phyloP scores from a whole-genome alignment of 2,329 filamentous ascomycete genomes.

The Aspergillus niger region DNA sequence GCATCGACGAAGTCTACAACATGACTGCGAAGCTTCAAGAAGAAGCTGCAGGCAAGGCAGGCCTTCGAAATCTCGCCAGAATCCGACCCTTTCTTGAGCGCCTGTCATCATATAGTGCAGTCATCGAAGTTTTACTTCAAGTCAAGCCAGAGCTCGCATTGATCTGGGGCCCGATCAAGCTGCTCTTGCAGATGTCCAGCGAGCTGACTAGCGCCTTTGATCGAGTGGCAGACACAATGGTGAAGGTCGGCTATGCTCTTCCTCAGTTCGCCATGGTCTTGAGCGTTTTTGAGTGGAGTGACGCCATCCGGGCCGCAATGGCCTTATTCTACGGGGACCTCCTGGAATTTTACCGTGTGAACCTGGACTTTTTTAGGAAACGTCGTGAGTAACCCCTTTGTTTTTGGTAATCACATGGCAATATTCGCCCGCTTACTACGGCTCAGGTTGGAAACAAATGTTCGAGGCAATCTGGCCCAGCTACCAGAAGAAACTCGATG shows the following conservation, averaged over 20 bases:
- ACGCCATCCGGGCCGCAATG: conserved; percentile 13
- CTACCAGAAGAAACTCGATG: not conserved
- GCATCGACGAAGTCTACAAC: conserved; percentile 3
- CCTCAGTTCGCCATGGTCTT: not conserved
- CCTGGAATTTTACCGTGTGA: conserved; percentile 38
- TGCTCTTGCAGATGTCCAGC: conserved; percentile 2
- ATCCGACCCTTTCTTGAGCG: conserved; percentile 5
- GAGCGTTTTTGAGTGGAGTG: not conserved
- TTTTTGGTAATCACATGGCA: not conserved
- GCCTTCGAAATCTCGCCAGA: not conserved
- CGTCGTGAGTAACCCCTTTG: conserved; percentile 19
- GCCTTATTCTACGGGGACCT: conserved; percentile 41
- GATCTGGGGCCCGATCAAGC: conserved; percentile 9
- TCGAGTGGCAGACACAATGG: not conserved
- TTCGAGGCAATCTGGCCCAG: conserved; percentile 12
- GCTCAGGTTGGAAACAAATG: conserved; percentile 11
- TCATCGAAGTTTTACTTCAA: not conserved
- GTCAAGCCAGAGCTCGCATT: conserved; percentile 4
- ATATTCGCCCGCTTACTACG: not conserved
- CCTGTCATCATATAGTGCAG: not conserved
- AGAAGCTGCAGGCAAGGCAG: not conserved
- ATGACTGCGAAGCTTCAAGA: not conserved
- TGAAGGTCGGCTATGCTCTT: not conserved
- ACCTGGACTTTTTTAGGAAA: conserved; percentile 34
- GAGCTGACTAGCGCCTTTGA: not conserved